Base-by-base conservation (phyloP, 495 filamentous ascomycete genomes). In the Polyplosphaeria fusca region DNA sequence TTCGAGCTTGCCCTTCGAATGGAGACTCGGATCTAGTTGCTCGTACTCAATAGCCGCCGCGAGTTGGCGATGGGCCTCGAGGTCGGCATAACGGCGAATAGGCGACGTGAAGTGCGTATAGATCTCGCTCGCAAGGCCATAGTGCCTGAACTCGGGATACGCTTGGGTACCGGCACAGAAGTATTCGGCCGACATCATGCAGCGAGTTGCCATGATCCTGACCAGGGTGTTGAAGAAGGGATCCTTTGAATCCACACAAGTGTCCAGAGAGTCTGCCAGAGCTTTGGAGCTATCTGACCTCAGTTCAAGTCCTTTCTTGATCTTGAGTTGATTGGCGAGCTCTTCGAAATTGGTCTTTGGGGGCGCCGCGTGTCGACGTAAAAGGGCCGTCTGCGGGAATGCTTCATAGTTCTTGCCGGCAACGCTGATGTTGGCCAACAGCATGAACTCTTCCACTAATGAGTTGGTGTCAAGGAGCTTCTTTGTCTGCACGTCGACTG, bases 171-270 rank as follows among this genome's bases (percentile, higher is more conserved):
- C 93, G 0, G 90, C 83, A 73, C 87, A 91, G 74, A 97, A 97
- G 76, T 98, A 98, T 71, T 97, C 94, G 54, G 93, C 93, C 27
- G 91, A 91, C 76, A 94, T 95, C 94, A 98, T 97, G 82, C 93
- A 98, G 25, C 93, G 85, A 11, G 94, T 98, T 7, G 93, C 93
- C 73, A 98, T 82, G 74, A 98, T 95, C 61, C 93, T 89, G 66
- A 97, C 81, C 12, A 98, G 83, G 19, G 92, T 97, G 78, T 98
- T 98, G 79, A 97, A 96, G 79, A 96, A 98, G 5, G 94, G 88
- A 61, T 96, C 88, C n/a, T 77, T 65, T 0, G 82, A 70, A 66
- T 96, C 91, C 41, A 85, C 77, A 71, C 93, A 97, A 14, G 65
- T 72, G 72, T 98, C 94, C 2, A 98, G 78, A 13, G 89, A 94